Conservation (phyloP, 768 basidiomycete species). For the Polyporus arcularius region DNA sequence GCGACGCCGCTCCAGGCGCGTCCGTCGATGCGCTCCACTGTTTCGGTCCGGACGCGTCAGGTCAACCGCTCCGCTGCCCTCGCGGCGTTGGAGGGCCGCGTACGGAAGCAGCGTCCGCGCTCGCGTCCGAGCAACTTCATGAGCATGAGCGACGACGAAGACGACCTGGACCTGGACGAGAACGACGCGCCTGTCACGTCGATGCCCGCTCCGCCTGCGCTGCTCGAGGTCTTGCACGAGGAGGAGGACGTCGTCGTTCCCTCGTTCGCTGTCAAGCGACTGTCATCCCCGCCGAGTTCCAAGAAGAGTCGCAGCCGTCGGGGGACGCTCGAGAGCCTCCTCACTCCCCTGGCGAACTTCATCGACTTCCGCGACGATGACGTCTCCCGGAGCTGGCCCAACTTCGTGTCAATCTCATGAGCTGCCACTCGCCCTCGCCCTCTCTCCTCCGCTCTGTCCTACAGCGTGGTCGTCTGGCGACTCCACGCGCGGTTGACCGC, state of each 20-base stretch:
- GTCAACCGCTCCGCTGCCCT: slow-evolving; percentile 61
- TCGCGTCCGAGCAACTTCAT: slow-evolving; percentile 54
- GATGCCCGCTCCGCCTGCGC: slow-evolving; percentile 5
- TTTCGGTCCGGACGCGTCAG: slow-evolving; percentile 44
- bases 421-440: neutral
- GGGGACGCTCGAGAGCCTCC: slow-evolving; percentile 51
- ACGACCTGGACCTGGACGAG: slow-evolving; percentile 36
- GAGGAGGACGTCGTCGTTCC: slow-evolving; percentile 31
- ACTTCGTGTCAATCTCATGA: slow-evolving; percentile 57
- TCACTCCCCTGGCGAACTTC: slow-evolving; percentile 59
- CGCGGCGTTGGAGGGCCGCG: slow-evolving; percentile 63
- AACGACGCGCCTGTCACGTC: slow-evolving; percentile 35
- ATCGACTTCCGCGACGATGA: slow-evolving; percentile 59
- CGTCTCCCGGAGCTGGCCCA: slow-evolving; percentile 57
- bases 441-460: neutral
- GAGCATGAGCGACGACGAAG: slow-evolving; percentile 68
- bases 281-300: slow-evolving; percentile 14
- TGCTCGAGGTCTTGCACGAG: slow-evolving; percentile 30
- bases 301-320: slow-evolving; percentile 34
- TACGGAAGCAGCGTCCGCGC: neutral
- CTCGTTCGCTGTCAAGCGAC: neutral
- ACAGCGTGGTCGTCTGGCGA: neutral
- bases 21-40: slow-evolving; percentile 38
- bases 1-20: slow-evolving; percentile 14
- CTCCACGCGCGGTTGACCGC: neutral